A percentile compares a stretch with the other conserved stretches of the same genome.
Conservation (phyloP, 2,329 filamentous ascomycete species). For the Ophiocordyceps sinensis region DNA sequence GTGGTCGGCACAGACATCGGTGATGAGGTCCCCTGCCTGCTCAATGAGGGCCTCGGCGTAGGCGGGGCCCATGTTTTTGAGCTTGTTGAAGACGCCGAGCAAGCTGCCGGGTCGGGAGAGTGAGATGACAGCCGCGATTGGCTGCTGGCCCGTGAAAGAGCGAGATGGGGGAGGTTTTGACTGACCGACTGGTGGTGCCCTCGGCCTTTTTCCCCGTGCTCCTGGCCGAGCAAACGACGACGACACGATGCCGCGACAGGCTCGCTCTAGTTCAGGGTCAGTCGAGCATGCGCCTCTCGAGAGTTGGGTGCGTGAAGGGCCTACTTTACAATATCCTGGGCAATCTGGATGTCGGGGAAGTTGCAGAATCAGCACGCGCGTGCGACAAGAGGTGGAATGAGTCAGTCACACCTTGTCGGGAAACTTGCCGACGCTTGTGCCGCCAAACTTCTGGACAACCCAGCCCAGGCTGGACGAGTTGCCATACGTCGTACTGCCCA, state of each 20-base stretch:
- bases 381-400: not conserved
- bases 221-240: slow-evolving; percentile 88
- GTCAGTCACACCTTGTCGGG: slow-evolving; percentile 42
- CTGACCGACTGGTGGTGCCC: slow-evolving; percentile 88
- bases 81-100: slow-evolving; percentile 43
- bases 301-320: slow-evolving; percentile 1
- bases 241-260: slow-evolving; percentile 58
- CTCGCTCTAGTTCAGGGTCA: slow-evolving; percentile 17
- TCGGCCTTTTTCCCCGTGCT: slow-evolving; percentile 90
- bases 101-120: slow-evolving; percentile 24
- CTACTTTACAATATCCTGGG: slow-evolving; percentile 27
- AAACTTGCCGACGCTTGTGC: slow-evolving; percentile 92
- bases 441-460: slow-evolving; percentile 92
- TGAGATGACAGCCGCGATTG: not conserved
- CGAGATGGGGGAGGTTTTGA: slow-evolving; percentile 8
- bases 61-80: slow-evolving; percentile 36
- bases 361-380: not conserved
- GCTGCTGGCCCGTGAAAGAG: not conserved
- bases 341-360: slow-evolving; percentile 17
- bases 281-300: not conserved
- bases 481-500: slow-evolving; percentile 18
- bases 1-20: slow-evolving; percentile 74
- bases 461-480: slow-evolving; percentile 39
- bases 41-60: slow-evolving; percentile 34
- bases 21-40: slow-evolving; percentile 60